These are phyloP conservation scores for Yarrowia divulgata DNA, from an alignment of 805 yeast species.

Conservation along the genomic window DNA sequence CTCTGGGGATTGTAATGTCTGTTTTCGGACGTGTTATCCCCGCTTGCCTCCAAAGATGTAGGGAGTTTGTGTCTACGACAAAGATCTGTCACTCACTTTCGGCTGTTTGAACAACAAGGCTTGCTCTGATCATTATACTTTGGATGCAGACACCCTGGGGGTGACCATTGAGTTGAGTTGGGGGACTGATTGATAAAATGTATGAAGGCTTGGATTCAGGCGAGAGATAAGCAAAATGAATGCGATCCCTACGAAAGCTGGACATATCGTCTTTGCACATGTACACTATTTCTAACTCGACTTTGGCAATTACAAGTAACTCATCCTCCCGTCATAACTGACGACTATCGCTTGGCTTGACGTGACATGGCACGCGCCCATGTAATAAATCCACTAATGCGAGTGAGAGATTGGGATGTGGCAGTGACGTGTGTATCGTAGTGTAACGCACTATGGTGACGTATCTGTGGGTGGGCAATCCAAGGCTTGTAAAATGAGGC, in stretches of 20 bases:
- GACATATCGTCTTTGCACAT: too few relatives aligned
- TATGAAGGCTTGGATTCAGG: not conserved
- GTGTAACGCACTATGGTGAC: too few relatives aligned
- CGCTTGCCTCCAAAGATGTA: not conserved
- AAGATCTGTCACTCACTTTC: conserved; percentile 4
- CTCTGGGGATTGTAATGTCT: too few relatives aligned
- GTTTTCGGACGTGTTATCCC: not conserved
- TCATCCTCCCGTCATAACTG: not conserved
- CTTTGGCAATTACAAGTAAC: not conserved
- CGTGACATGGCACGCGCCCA: conserved; percentile 4
- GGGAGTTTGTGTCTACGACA: too few relatives aligned
- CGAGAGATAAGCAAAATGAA: not conserved
- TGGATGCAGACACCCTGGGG: conserved; percentile 3
- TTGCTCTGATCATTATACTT: conserved; percentile 11
- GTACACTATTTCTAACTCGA: too few relatives aligned
- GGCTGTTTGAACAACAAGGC: not conserved
- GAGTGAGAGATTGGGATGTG: not conserved
- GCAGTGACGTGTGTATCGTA: too few relatives aligned
- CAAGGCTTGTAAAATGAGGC: too few relatives aligned
- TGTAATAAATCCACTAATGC: conserved; percentile 14
- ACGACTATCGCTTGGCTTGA: not conserved
- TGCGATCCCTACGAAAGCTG: too few relatives aligned
- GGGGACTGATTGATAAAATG: too few relatives aligned
- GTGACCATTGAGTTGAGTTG: conserved; percentile 8
- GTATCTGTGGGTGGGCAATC: too few relatives aligned